Conservation (phyloP, 116 monocot species). For the Phalaenopsis hybrid region DNA sequence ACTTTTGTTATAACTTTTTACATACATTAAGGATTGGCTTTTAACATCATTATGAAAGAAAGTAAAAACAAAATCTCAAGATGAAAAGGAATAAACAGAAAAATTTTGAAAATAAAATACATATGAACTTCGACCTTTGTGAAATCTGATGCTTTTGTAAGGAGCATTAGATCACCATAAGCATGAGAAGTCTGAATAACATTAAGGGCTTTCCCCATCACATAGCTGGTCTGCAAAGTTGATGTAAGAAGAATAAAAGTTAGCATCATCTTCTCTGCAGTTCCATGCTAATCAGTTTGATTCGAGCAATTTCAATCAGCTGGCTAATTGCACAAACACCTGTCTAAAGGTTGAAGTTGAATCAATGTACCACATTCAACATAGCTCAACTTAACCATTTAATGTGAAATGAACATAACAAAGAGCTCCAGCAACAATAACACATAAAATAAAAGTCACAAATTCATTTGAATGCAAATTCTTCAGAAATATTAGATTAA, state of each 20-base stretch:
- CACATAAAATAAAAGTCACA: neutral
- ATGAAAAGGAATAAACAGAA: neutral
- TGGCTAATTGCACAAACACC: neutral
- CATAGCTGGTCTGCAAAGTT: constrained; percentile 64
- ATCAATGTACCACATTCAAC: neutral
- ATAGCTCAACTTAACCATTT: neutral
- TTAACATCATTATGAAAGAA: neutral
- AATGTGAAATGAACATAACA: neutral
- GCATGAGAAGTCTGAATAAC: constrained; percentile 74
- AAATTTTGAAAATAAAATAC: neutral
- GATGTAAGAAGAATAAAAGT: neutral
- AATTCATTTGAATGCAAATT: neutral
- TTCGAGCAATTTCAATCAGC: neutral
- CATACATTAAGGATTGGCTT: neutral
- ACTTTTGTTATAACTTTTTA: neutral
- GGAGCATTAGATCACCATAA: constrained; percentile 78
- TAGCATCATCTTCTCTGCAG: neutral
- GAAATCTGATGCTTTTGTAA: constrained; percentile 60
- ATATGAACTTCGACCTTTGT: constrained; percentile 7
- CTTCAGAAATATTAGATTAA: neutral
- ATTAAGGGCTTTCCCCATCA: constrained; percentile 75
- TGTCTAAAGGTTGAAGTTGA: constrained; percentile 2
- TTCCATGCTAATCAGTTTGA: neutral
- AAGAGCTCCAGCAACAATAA: neutral
- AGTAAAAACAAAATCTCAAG: neutral